Percentiles rank a stretch among this genome's conserved stretches.
phyloP scores from a whole-genome alignment of 2,329 filamentous ascomycete genomes.

The Ustulina deusta region DNA sequence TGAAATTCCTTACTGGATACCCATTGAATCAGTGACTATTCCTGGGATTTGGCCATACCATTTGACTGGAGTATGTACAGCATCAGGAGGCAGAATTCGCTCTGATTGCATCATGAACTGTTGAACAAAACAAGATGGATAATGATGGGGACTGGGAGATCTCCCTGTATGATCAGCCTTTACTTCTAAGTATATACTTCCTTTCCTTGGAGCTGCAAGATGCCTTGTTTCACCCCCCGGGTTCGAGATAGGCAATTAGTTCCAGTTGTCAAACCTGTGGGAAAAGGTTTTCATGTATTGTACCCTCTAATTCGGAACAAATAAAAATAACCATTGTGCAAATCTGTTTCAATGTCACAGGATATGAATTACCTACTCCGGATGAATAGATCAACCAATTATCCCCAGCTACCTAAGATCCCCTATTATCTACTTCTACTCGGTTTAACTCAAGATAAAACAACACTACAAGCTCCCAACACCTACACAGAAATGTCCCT shows the following conservation, averaged over 20 bases:
- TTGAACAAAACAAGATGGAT: slow-evolving; percentile 26
- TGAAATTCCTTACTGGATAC: slow-evolving; percentile 10
- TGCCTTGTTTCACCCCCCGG: background rate
- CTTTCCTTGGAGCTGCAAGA: background rate
- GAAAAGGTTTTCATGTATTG: slow-evolving; percentile 13
- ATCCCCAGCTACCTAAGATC: background rate
- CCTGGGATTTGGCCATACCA: slow-evolving; percentile 7
- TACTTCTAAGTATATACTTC: slow-evolving; percentile 31
- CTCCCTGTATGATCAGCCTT: slow-evolving; percentile 30
- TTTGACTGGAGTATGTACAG: slow-evolving; percentile 28
- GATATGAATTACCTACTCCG: background rate
- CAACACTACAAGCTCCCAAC: slow-evolving; percentile 20
- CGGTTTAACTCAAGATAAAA: slow-evolving; percentile 6
- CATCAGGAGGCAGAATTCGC: slow-evolving; percentile 12
- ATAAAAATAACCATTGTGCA: background rate
- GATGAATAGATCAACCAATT: background rate
- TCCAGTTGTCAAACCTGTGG: slow-evolving; percentile 1
- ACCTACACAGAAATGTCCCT: slow-evolving; percentile 14
- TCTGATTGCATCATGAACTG: slow-evolving; percentile 11
- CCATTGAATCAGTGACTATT: slow-evolving; percentile 4
- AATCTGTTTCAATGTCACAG: background rate
- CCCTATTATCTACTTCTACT: background rate
- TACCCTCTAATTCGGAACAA: background rate
- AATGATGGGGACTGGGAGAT: slow-evolving; percentile 4
- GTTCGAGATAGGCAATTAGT: background rate